Conservation (phyloP, 1,284 basidiomycete genomes). For the Sanghuangporus weigelae region DNA sequence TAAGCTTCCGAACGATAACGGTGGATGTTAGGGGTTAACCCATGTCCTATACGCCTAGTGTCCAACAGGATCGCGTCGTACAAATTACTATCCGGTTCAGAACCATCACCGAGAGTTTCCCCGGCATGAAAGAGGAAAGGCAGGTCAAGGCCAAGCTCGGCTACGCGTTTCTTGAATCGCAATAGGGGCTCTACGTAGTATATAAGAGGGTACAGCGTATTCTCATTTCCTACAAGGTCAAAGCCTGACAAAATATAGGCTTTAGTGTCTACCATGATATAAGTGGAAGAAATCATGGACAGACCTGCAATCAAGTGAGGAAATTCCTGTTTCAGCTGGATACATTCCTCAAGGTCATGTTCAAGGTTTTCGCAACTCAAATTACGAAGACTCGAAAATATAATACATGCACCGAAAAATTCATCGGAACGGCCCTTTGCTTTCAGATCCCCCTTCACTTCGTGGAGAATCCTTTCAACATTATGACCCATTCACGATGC, state of each 20-base stretch:
- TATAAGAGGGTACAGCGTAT: constrained; percentile 53
- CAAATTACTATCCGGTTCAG: constrained; percentile 63
- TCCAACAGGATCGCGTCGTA: constrained; percentile 75
- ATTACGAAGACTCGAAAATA: constrained; percentile 63
- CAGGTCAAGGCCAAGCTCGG: constrained; percentile 55
- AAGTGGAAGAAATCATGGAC: neutral
- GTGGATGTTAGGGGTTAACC: constrained; percentile 33
- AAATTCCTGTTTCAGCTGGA: constrained; percentile 67
- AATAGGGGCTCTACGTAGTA: constrained; percentile 62
- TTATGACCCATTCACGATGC: constrained; percentile 56
- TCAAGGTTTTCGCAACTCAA: constrained; percentile 53
- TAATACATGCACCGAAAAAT: constrained; percentile 64
- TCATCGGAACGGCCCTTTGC: constrained; percentile 48
- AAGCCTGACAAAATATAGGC: constrained; percentile 44
- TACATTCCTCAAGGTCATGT: constrained; percentile 69
- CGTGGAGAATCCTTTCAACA: constrained; percentile 49
- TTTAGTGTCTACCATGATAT: neutral
- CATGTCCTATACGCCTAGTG: constrained; percentile 77
- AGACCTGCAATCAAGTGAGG: constrained; percentile 66
- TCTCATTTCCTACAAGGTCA: constrained; percentile 77
- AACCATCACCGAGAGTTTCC: constrained; percentile 72
- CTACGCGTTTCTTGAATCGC: constrained; percentile 51
- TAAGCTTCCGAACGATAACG: neutral
- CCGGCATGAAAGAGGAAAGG: constrained; percentile 81
- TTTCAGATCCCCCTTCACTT: constrained; percentile 49